Conservation (phyloP, 2,329 filamentous ascomycete species). For the Epichloe elymi region DNA sequence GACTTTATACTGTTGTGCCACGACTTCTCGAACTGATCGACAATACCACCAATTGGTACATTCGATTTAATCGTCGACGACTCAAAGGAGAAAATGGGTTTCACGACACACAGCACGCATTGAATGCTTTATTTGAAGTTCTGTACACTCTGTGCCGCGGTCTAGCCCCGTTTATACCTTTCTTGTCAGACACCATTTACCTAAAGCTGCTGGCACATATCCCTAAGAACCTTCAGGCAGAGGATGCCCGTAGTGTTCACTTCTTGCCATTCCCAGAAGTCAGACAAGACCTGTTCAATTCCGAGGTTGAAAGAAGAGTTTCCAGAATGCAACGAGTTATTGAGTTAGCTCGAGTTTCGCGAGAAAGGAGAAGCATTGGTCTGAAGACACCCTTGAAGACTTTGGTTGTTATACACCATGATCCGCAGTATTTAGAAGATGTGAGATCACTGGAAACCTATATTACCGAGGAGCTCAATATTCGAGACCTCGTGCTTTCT, state of each 20-base stretch:
- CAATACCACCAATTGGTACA: slow-evolving; percentile 98
- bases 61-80: slow-evolving; percentile 81
- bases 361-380: slow-evolving; percentile 72
- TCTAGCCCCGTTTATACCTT: slow-evolving; percentile 88
- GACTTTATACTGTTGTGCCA: slow-evolving; percentile 84
- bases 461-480: slow-evolving; percentile 82
- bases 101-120: slow-evolving; percentile 75
- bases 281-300: slow-evolving; percentile 75
- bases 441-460: slow-evolving; percentile 77
- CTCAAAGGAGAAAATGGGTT: slow-evolving; percentile 81
- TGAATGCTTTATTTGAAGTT: slow-evolving; percentile 91
- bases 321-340: slow-evolving; percentile 92
- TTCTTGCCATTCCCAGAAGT: slow-evolving; percentile 87
- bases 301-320: slow-evolving; percentile 73
- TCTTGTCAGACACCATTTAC: slow-evolving; percentile 92
- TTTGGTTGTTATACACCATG: slow-evolving; percentile 75
- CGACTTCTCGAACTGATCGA: slow-evolving; percentile 74
- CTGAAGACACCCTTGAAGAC: slow-evolving; percentile 87
- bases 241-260: slow-evolving; percentile 77
- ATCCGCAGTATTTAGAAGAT: slow-evolving; percentile 73
- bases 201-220: slow-evolving; percentile 70
- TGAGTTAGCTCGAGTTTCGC: slow-evolving; percentile 72
- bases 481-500: slow-evolving; percentile 72
- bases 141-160: slow-evolving; percentile 79
- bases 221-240: slow-evolving; percentile 51